Base-by-base conservation (phyloP, 2,329 filamentous ascomycete species). In the Dactylella cylindrospora region DNA sequence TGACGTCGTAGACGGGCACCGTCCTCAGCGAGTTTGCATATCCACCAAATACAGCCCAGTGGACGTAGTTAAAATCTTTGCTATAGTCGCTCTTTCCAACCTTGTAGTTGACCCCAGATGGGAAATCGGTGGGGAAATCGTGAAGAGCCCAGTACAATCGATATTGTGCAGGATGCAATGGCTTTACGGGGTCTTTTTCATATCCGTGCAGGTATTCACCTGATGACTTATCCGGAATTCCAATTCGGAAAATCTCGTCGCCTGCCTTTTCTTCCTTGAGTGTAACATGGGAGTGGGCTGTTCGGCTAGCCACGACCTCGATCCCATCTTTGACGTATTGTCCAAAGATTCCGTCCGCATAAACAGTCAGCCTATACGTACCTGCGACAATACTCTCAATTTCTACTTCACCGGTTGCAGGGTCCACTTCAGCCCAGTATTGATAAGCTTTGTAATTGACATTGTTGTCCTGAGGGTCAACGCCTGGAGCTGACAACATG, bases 11-110 rank as follows among this genome's bases (percentile, higher is more conserved):
- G 3, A 35, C 36, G 12, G 53, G 75, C 75, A 15, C 75, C 72
- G 33, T 73, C 71, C 36, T 75, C 71, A 1, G 74, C 70, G 0
- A 79, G 74, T 69, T 82, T 78, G 1, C 74, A 79, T 22, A 78
- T 73, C 4, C 79, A 78, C 81, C 81, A 66, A 82, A 84, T 6
- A 82, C 80, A 53, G 77, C 79, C 83, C 82, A 85, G 68, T 85
- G 83, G 3, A 84, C 78, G 51, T 84, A 84, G 70, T 85, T 85
- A 60, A 83, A 74, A 66, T 82, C 79, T 8, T 72, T 69, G 0
- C 71, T 71, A 13, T 73, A 73, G 20, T 79, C 70, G 60, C 76
- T 78, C 67, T 77, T 70, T 7, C 81, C 81, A 1, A 85, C 76
- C 10, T 76, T 76, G 71, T 79, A 85, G 17, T 73, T 74, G 0